These are phyloP conservation scores for Homolaphlyctis polyrhiza DNA, from an alignment of 371 early-diverging fungal species.

Conservation along the genomic window DNA sequence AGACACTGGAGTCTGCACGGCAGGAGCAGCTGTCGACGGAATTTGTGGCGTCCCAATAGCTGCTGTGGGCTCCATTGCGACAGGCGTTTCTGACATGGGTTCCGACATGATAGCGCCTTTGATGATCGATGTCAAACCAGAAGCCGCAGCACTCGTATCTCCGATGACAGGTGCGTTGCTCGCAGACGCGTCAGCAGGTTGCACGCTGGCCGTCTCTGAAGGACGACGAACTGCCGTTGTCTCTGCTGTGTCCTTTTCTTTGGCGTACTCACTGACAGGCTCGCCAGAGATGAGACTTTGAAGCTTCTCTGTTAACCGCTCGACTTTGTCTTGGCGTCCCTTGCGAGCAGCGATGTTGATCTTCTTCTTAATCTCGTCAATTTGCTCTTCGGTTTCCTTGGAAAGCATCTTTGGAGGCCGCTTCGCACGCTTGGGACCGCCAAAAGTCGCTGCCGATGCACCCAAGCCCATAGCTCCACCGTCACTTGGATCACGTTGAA, in stretches of 20 bases:
- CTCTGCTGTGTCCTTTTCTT: slow-evolving; percentile 1
- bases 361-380: slow-evolving; percentile 94
- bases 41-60: no score
- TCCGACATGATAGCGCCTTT: no score
- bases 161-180: no score
- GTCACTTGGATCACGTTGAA: not conserved
- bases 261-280: slow-evolving; percentile 16
- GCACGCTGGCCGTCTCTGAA: no score
- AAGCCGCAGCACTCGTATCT: no score
- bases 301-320: slow-evolving; percentile 77
- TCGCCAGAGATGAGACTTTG: slow-evolving; percentile 42
- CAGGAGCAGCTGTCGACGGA: no score
- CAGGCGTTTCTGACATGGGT: no score
- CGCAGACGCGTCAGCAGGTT: no score
- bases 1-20: no score
- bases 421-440: slow-evolving; percentile 1
- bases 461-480: not conserved
- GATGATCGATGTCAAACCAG: no score
- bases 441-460: not conserved
- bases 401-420: slow-evolving; percentile 49
- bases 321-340: slow-evolving; percentile 81
- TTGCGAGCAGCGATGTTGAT: slow-evolving; percentile 94
- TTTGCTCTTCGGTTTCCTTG: slow-evolving; percentile 86
- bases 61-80: no score
- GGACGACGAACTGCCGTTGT: no score